phyloP scores from a whole-genome alignment of 106 monocot genomes.

The Allium sativum region DNA sequence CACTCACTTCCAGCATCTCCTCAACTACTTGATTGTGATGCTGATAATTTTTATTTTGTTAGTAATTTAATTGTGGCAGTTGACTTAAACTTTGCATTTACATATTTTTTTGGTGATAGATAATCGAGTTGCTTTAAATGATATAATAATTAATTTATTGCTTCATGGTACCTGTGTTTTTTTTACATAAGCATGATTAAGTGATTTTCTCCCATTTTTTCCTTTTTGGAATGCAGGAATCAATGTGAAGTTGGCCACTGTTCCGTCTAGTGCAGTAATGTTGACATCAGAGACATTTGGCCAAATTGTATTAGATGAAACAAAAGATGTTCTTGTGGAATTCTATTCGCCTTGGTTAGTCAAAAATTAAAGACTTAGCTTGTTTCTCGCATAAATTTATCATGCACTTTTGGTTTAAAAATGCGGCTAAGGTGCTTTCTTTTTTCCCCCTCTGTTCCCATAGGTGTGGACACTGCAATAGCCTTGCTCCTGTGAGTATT shows the following conservation, averaged over 20 bases:
- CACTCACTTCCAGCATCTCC: too few relatives aligned
- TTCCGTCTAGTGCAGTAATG: constrained; percentile 69
- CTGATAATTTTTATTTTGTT: too few relatives aligned
- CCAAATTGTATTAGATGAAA: constrained; percentile 63
- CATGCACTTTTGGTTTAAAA: neutral
- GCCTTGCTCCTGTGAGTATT: constrained; percentile 84
- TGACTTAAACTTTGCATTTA: neutral
- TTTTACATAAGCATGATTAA: neutral
- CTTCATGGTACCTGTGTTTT: neutral
- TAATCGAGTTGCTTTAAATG: neutral
- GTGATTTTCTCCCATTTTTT: neutral
- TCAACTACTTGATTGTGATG: too few relatives aligned
- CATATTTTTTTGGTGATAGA: neutral
- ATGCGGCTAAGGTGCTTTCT: too few relatives aligned
- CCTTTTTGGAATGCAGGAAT: constrained; percentile 61
- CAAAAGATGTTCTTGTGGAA: constrained; percentile 92
- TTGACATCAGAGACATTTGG: constrained; percentile 63
- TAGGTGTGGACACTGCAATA: constrained; percentile 97
- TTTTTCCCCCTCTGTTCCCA: neutral
- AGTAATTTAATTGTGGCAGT: neutral
- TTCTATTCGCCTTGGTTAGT: constrained; percentile 95
- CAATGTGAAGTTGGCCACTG: constrained; percentile 69
- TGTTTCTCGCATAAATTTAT: neutral
- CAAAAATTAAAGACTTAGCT: neutral
- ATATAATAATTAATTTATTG: neutral